Evolutionary conservation across 2,329 filamentous ascomycete species (phyloP), one percentile per base, ranked within the genome.

Genomic region (Trichoderma oligosporum): DNA sequence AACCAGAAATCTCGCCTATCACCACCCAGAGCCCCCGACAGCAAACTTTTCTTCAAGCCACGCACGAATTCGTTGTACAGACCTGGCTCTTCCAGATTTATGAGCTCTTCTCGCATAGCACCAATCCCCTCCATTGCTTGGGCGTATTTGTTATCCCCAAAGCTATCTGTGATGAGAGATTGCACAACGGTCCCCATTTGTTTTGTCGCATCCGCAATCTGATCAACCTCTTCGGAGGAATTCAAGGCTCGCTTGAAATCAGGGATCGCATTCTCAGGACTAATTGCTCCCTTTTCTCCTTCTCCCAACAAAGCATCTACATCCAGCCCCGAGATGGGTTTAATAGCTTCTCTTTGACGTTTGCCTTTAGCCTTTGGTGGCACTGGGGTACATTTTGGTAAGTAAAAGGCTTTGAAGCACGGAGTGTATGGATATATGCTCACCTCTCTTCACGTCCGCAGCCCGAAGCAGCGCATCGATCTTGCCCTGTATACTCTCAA

Each of bases 241-340:
- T 78, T 78, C 14, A 97, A 77, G 3, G 86, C 81, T 69, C 91
- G 90, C 68, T 92, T 95, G 81, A 96, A 97, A 59, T 93, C 89
- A 0, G 94, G 91, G 4, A 97, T 84, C 1, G 92, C 84, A 62
- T 97, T 97, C 8, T 87, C 80, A 0, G 81, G 70, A 2, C 77
- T 76, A 20, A 85, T 78, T n/a, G 63, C 63, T 4, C 62, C 65
- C 56, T 73, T 75, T 60, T 72, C 72, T 25, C 74, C 74, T 45
- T 79, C 82, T 44, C 82, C 81, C n/a, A 97, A 83, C 2, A 97
- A 82, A 4, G 84, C 85, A 59, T 92, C 88, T 36, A 97, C 82
- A 65, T 97, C 89, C 38, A 99, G 85, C 18, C 92, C 92, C 0
- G 93, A 97, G 7, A 96, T 82, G 0, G 94, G 94, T 65, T 93